Percentiles rank a stretch among this genome's conserved stretches.
Conservation (phyloP, 2,329 filamentous ascomycete genomes). For the Bipolaris sorokiniana region DNA sequence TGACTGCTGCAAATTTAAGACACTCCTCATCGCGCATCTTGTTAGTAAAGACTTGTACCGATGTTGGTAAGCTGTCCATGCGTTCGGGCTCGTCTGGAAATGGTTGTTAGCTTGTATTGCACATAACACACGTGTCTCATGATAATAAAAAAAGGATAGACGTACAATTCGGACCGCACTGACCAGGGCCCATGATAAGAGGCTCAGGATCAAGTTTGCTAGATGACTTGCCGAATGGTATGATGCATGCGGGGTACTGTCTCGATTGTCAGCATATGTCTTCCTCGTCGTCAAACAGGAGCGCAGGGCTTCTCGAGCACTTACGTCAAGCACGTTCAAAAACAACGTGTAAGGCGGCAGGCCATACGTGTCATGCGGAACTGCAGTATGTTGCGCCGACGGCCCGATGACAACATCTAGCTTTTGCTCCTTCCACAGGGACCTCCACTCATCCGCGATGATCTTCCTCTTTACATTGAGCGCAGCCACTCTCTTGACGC, state of each 20-base stretch:
- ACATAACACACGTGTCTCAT: not conserved
- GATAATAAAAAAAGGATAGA: not conserved
- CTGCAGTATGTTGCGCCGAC: slow-evolving; percentile 6
- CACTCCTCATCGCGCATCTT: slow-evolving; percentile 16
- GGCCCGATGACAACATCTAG: slow-evolving; percentile 10
- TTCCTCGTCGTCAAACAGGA: not conserved
- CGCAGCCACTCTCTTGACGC: slow-evolving; percentile 2
- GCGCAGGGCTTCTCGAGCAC: not conserved
- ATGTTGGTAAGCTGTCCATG: slow-evolving; percentile 2
- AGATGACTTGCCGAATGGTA: slow-evolving; percentile 9
- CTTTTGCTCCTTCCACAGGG: slow-evolving; percentile 7
- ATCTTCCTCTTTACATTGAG: slow-evolving; percentile 8
- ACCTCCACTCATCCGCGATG: slow-evolving; percentile 6
- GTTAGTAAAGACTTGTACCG: slow-evolving; percentile 6
- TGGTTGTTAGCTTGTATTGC: not conserved
- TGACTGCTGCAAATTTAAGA: not conserved
- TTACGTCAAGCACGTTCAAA: slow-evolving; percentile 12
- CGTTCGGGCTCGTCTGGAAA: slow-evolving; percentile 1
- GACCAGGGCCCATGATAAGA: slow-evolving; percentile 2
- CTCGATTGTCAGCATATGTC: not conserved
- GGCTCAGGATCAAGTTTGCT: slow-evolving; percentile 6
- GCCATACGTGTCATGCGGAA: slow-evolving; percentile 11
- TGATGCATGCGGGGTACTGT: slow-evolving; percentile 11
- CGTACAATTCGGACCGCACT: slow-evolving; percentile 7
- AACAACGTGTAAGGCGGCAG: slow-evolving; percentile 13